Evolutionary conservation across 2,329 filamentous ascomycete genomes (phyloP).

Genomic region (Pseudocercospora fijiensis): DNA sequence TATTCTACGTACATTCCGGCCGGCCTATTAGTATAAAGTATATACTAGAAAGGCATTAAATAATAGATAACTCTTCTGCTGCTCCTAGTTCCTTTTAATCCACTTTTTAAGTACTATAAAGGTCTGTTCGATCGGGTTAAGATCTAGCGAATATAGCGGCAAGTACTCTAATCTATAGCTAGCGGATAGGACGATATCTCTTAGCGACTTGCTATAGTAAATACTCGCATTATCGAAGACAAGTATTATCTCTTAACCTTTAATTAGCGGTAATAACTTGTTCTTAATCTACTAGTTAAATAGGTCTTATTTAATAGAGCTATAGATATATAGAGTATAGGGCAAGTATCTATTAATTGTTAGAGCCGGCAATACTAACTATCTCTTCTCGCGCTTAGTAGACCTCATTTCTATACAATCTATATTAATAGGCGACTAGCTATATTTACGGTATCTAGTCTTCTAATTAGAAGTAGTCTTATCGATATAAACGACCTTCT

Average conservation of each 20-base stretch:
- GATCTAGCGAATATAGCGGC: background rate
- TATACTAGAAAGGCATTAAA: background rate
- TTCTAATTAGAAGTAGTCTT: background rate
- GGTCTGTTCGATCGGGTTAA: background rate
- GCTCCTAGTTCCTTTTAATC: background rate
- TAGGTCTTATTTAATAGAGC: background rate
- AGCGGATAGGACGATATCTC: background rate
- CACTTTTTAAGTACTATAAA: conserved; percentile 2
- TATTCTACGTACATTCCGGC: background rate
- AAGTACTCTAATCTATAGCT: conserved; percentile 1
- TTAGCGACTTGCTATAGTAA: background rate
- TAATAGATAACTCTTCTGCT: background rate
- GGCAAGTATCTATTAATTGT: conserved; percentile 8
- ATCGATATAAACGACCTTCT: background rate
- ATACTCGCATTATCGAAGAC: no score
- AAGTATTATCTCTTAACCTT: background rate
- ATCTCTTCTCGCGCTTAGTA: background rate
- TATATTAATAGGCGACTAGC: background rate
- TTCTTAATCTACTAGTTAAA: background rate
- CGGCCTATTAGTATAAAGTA: background rate
- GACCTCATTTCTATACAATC: no score
- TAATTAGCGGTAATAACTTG: background rate
- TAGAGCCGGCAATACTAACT: background rate
- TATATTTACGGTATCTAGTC: background rate
- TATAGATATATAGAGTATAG: background rate